These are phyloP conservation scores for Penicillium odoratum DNA, from an alignment of 495 filamentous ascomycete species.

Conservation along the genomic window DNA sequence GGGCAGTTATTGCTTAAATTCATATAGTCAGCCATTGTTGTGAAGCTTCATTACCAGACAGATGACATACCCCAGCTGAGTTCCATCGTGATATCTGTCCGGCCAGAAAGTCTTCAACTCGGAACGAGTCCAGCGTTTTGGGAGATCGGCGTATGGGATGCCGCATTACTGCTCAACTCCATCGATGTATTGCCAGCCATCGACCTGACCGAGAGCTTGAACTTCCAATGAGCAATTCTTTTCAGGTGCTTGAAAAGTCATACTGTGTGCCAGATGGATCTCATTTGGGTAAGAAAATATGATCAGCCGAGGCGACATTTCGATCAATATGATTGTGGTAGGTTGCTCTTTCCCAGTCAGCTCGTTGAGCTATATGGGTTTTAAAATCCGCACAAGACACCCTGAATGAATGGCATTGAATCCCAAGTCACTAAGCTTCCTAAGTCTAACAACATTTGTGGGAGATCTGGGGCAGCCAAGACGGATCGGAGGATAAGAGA, in stretches of 20 bases:
- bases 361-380: background rate
- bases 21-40: background rate
- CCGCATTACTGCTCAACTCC: constrained; percentile 18
- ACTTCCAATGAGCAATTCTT: constrained; percentile 7
- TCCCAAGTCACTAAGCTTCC: background rate
- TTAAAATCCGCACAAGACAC: background rate
- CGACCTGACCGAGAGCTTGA: constrained; percentile 6
- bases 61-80: constrained; percentile 11
- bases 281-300: too few species aligned
- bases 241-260: constrained; percentile 14
- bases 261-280: background rate
- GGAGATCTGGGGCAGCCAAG: background rate
- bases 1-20: constrained; percentile 11
- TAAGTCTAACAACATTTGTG: background rate
- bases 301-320: background rate
- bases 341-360: background rate
- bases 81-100: constrained; percentile 14
- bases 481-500: background rate
- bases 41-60: background rate
- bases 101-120: constrained; percentile 13
- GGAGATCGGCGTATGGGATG: constrained; percentile 13
- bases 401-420: background rate
- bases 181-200: constrained; percentile 12
- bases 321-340: too few species aligned
- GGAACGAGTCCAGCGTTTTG: constrained; percentile 17